phyloP scores from a whole-genome alignment of 75 land plant genomes.

The Picea sitchensis region DNA sequence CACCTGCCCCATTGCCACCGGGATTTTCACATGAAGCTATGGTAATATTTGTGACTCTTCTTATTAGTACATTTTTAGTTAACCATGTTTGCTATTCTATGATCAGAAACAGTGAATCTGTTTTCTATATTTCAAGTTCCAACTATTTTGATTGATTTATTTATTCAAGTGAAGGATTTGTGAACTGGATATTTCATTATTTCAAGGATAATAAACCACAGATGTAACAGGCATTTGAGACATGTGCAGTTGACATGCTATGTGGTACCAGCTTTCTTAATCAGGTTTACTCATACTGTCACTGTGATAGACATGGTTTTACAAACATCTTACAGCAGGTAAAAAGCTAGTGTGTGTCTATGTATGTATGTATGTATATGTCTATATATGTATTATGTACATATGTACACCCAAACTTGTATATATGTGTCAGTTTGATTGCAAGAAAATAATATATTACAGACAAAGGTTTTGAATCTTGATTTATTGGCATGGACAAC shows the following conservation, averaged over 20 bases:
- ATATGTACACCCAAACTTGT: too few relatives aligned
- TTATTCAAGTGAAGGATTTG: not conserved
- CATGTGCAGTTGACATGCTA: not conserved
- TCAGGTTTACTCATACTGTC: not conserved
- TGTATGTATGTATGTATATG: too few relatives aligned
- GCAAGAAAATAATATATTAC: too few relatives aligned
- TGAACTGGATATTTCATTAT: not conserved
- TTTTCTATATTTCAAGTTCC: not conserved
- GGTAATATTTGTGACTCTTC: constrained; percentile 1
- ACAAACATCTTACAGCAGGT: too few relatives aligned
- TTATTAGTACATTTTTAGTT: not conserved
- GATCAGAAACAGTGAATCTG: not conserved
- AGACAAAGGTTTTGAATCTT: too few relatives aligned
- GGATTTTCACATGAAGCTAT: not conserved
- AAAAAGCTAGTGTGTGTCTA: too few relatives aligned
- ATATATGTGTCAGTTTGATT: too few relatives aligned
- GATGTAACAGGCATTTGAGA: not conserved
- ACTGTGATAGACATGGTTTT: too few relatives aligned
- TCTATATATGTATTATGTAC: too few relatives aligned
- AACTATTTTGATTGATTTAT: not conserved
- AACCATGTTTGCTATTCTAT: not conserved
- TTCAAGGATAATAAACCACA: not conserved
- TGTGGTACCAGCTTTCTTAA: not conserved
- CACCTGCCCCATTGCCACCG: not conserved
- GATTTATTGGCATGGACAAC: too few relatives aligned